phyloP scores from a whole-genome alignment of 208 protist genomes.

The Wallacemonas rigidus region DNA sequence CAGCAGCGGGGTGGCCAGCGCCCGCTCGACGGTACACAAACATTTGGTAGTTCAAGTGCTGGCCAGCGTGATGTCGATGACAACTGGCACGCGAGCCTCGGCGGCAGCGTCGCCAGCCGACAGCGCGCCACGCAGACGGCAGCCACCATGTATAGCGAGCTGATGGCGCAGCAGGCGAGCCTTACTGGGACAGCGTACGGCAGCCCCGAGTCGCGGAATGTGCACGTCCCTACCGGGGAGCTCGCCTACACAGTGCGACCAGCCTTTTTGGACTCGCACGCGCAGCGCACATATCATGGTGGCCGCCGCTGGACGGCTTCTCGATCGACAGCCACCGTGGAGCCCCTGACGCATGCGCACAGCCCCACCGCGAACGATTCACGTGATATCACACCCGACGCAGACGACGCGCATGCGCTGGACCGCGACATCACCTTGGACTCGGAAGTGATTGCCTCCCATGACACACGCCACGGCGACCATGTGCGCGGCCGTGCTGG shows the following conservation, averaged over 20 bases:
- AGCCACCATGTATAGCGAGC: slow-evolving; percentile 35
- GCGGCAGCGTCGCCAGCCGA: slow-evolving; percentile 37
- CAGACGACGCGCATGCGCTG: neutral
- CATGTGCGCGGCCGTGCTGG: too few relatives aligned
- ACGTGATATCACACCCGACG: neutral
- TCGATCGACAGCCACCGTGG: neutral
- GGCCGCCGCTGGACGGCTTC: slow-evolving; percentile 14
- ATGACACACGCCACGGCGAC: neutral
- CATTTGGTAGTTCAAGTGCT: neutral
- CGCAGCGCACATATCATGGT: slow-evolving; percentile 1
- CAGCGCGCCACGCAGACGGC: slow-evolving; percentile 43
- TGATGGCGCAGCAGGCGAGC: slow-evolving; percentile 26
- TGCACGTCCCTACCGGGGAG: slow-evolving; percentile 42
- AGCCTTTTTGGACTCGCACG: slow-evolving; percentile 28
- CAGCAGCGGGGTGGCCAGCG: neutral
- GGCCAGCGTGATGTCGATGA: neutral
- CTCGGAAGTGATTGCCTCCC: neutral
- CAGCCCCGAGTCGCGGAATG: slow-evolving; percentile 19
- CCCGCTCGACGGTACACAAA: neutral
- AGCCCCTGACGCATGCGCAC: neutral
- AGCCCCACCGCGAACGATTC: neutral
- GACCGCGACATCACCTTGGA: neutral
- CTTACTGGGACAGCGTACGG: slow-evolving; percentile 16
- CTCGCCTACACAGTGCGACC: slow-evolving; percentile 49
- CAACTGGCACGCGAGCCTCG: slow-evolving; percentile 32